Evolutionary conservation across 2,329 filamentous ascomycete genomes (phyloP), one percentile per base, ranked within the genome.

Genomic region (Seiridium unicorne): DNA sequence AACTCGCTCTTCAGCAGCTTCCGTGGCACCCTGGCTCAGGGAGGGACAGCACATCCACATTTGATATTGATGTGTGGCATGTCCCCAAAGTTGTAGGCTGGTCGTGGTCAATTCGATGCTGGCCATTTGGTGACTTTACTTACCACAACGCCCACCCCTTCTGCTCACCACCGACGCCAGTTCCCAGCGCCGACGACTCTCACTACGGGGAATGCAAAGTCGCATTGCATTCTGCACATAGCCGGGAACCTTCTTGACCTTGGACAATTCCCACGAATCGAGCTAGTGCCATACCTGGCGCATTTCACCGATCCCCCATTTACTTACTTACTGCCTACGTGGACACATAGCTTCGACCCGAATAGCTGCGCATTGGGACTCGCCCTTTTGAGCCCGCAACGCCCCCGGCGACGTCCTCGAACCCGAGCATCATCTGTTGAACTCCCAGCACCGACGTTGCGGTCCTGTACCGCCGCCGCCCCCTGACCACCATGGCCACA

Each of bases 401-500:
- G 51, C 51, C 31, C 35, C 32, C 13, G 42, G 44, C 44, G 54
- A 48, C 54, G 42, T 11, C 38, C 8, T 35, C 35, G 7, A 36
- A 31, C 42, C 26, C 18, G 31, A 57, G 40, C 13, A 40, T 18
- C 42, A 18, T 8, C 51, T 32, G 32, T 34, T 34, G 51, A 55
- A 44, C 18, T 31, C 13, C 51, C 11, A 18, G 31, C 9, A 44
- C 44, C 44, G 58, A 47, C 58, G 31, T 32, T 13, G 59, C 59
- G 53, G 55, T 57, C 44, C 51, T 48, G 42, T 26, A 56, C 58
- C 58, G 58, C 51, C 44, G n/a, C 57, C 56, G 7, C 42, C 57
- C 38, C 57, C 42, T 49, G 57, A 53, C 57, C 57, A 62, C 68
- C 78, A 99, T 98, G 94, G 90, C 94, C 79, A 90, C 90, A 68